These are phyloP conservation scores for Solioccasus polychromus DNA, from an alignment of 768 basidiomycete genomes.

Conservation along the genomic window DNA sequence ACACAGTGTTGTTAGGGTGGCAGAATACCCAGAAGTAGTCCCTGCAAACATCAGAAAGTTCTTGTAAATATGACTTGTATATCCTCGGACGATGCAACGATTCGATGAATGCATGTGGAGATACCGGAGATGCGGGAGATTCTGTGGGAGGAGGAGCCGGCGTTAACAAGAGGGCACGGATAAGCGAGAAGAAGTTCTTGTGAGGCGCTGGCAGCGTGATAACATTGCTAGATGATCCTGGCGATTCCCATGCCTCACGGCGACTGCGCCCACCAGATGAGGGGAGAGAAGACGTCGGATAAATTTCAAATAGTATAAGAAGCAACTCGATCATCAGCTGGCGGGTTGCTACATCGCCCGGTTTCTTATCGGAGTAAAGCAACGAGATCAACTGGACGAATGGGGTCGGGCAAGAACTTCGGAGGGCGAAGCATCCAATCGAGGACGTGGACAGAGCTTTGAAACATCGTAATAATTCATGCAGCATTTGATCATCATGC, in stretches of 20 bases:
- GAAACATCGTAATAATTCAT: conserved; percentile 90
- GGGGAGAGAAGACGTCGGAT: conserved; percentile 68
- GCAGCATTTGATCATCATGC: conserved; percentile 91
- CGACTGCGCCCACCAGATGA: conserved; percentile 39
- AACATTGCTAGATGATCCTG: conserved; percentile 44
- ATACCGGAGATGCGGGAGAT: conserved; percentile 56
- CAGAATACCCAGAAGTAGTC: conserved; percentile 99
- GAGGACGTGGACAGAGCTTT: conserved; percentile 90
- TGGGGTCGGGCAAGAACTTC: conserved; percentile 85
- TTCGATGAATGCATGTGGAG: conserved; percentile 80
- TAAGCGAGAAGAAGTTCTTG: conserved; percentile 66
- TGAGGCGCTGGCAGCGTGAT: conserved; percentile 73
- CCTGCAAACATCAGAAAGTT: conserved; percentile 84
- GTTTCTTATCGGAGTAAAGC: conserved; percentile 96
- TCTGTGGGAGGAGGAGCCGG: conserved; percentile 65
- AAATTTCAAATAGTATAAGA: conserved; percentile 84
- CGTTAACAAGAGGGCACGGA: conserved; percentile 73
- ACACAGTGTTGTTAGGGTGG: conserved; percentile 90
- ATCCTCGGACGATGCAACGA: conserved; percentile 64
- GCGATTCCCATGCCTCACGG: conserved; percentile 58
- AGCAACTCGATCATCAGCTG: conserved; percentile 90
- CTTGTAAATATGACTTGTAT: conserved; percentile 79
- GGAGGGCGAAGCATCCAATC: conserved; percentile 85
- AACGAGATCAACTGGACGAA: conserved; percentile 80
- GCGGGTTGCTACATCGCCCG: conserved; percentile 87